A percentile compares a stretch with the other conserved stretches of the same genome.
Conservation (phyloP, 352 stramenopile species). For the Phytopythium vexans region DNA sequence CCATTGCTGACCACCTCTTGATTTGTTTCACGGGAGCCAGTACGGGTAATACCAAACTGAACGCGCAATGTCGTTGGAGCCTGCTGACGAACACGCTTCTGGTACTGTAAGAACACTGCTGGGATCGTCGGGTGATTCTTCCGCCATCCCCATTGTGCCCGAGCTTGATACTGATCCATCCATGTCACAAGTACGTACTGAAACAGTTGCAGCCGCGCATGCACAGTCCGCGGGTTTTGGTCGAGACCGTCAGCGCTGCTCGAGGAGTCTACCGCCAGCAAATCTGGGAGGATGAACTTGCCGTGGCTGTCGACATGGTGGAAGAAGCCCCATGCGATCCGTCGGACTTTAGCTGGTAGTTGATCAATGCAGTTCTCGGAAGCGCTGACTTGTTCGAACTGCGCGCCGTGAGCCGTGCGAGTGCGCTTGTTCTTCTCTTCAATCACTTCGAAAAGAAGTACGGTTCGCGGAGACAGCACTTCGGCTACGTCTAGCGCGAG, state of each 20-base stretch:
- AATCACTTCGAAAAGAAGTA: constrained; percentile 60
- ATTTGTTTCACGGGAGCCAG: background rate
- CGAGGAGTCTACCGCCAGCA: constrained; percentile 3
- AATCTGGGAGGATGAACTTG: constrained; percentile 30
- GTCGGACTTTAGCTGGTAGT: constrained; percentile 12
- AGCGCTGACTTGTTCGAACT: background rate
- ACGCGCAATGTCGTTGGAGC: constrained; percentile 40
- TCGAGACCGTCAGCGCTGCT: background rate
- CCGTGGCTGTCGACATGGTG: constrained; percentile 45
- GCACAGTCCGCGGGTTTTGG: constrained; percentile 13
- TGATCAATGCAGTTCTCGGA: constrained; percentile 13
- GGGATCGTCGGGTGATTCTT: constrained; percentile 30
- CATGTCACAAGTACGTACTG: constrained; percentile 57
- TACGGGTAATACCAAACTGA: constrained; percentile 9
- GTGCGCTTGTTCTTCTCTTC: constrained; percentile 15
- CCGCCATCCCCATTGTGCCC: constrained; percentile 38
- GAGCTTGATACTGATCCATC: constrained; percentile 62
- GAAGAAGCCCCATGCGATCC: constrained; percentile 65
- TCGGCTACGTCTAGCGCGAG: constrained; percentile 27
- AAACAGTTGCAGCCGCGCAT: constrained; percentile 47
- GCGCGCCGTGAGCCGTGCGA: background rate
- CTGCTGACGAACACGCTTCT: constrained; percentile 29
- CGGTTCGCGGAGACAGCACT: constrained; percentile 32
- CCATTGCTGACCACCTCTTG: background rate
- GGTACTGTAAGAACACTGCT: constrained; percentile 60